phyloP scores from a whole-genome alignment of 352 stramenopile genomes.

The Thalassiosira mediterranea region DNA sequence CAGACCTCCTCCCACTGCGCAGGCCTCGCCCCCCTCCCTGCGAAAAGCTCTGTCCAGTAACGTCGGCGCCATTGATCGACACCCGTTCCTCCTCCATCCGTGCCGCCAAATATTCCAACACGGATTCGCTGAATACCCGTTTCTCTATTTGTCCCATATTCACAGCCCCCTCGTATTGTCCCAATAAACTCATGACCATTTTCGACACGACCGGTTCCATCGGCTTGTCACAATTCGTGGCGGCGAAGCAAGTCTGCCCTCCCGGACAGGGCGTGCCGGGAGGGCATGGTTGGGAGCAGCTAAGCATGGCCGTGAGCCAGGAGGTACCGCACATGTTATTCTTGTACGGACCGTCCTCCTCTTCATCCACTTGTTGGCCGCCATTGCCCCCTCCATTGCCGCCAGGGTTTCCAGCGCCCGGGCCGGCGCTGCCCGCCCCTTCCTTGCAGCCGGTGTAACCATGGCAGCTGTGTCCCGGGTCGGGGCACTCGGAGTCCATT shows the following conservation, averaged over 20 bases:
- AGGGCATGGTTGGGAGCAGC: background rate
- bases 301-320: slow-evolving; percentile 14
- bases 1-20: too few relatives aligned
- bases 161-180: background rate
- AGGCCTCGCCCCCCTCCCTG: too few relatives aligned
- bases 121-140: background rate
- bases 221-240: slow-evolving; percentile 5
- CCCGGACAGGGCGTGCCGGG: too few relatives aligned
- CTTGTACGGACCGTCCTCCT: too few relatives aligned
- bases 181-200: slow-evolving; percentile 3
- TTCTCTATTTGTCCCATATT: background rate
- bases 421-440: too few relatives aligned
- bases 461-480: slow-evolving; percentile 3
- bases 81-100: background rate
- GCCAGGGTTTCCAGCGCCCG: too few relatives aligned
- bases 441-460: background rate
- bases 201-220: background rate
- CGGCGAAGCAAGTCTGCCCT: slow-evolving; percentile 8
- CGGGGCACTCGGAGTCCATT: background rate
- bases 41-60: background rate
- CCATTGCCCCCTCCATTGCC: too few relatives aligned
- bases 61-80: background rate
- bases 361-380: too few relatives aligned
- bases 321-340: slow-evolving; percentile 7
- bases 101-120: background rate